phyloP scores from a whole-genome alignment of 306 rosid genomes.

The Medicago truncatula region MtrunA17r5.0-ANR NC_053045.1:33816001-33816500 shows the following conservation, averaged over 20 bases:
- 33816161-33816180: conserved; percentile 93
- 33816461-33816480: conserved; percentile 94
- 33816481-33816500: conserved; percentile 79
- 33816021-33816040: conserved; percentile 67
- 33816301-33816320: conserved; percentile 74
- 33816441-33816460: conserved; percentile 65
- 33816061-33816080: conserved; percentile 92
- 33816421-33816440: conserved; percentile 67
- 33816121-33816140: conserved; percentile 79
- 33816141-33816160: conserved; percentile 78
- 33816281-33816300: conserved; percentile 81
- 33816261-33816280: conserved; percentile 64
- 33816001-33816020: conserved; percentile 65
- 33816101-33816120: conserved; percentile 75
- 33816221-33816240: conserved; percentile 66
- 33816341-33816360: conserved; percentile 82
- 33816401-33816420: conserved; percentile 96
- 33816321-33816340: conserved; percentile 77
- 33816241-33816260: conserved; percentile 69
- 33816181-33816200: conserved; percentile 68
- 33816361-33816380: conserved; percentile 77
- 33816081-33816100: conserved; percentile 90
- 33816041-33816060: conserved; percentile 85
- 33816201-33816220: conserved; percentile 71
- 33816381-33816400: conserved; percentile 98